Base-by-base conservation (phyloP, 352 stramenopile genomes). In the Plasmopara muralis region DNA sequence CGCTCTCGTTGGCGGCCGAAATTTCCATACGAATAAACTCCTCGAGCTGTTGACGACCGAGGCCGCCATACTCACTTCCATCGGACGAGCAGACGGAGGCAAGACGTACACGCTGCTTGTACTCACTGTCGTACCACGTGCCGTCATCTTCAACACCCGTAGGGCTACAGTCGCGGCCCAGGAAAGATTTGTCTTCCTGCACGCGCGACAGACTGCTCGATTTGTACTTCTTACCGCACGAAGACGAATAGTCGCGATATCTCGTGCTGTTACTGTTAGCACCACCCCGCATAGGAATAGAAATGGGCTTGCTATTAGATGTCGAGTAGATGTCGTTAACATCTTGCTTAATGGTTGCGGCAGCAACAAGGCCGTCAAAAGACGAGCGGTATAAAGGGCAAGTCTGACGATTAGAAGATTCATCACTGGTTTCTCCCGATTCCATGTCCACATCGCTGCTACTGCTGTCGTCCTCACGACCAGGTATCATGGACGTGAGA, bases 11-110 rank as follows among this genome's bases (percentile, higher is more conserved):
- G 5, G 57, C 69, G 9, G 73, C 68, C 54, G 79, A 90, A 50
- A 87, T 87, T 55, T 87, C 76, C 79, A 90, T 90, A 46, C 76
- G 79, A 47, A 85, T 81, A 44, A 87, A 90, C 54, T 85, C 77
- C 20, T 90, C 77, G 18, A 90, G 56, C 50, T 90, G 77, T 47
- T 85, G 77, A 42, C 77, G 77, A 0, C 76, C 73, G 28, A 90
- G 63, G 2, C 76, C 79, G 33, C 79, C 77, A 60, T 88, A 86
- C 56, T 88, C 77, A 54, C 74, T 85, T 6, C 77, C 74, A 31
- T 90, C 79, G 25, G 79, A 90, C 42, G 79, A 90, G 58, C 76
- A 87, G 20, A 90, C 66, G 8, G 79, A 90, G 31, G 77, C 74
- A 31, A 90, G 55, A 13, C 79, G 79, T 43, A 67, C 61, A 45